These are phyloP conservation scores for Auriscalpium microsporum DNA, from an alignment of 768 basidiomycete genomes.

Conservation along the genomic window DNA sequence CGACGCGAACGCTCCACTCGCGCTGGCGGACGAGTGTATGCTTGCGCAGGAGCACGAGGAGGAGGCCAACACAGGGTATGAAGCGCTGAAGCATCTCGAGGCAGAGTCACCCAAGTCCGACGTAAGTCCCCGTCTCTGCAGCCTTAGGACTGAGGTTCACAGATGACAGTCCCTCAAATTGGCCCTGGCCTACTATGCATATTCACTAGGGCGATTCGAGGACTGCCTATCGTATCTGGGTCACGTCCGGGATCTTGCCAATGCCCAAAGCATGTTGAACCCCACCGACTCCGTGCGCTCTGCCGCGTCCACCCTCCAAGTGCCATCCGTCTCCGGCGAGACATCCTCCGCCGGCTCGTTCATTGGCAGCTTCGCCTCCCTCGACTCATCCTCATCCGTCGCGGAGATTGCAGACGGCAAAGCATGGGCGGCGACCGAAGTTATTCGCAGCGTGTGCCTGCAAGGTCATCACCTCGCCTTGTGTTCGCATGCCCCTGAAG, in stretches of 20 bases:
- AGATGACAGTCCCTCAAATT: constrained; percentile 51
- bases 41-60: constrained; percentile 4
- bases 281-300: constrained; percentile 34
- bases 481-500: neutral
- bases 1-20: constrained; percentile 23
- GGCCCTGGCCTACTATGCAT: constrained; percentile 71
- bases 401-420: constrained; percentile 60
- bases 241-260: constrained; percentile 45
- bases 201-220: constrained; percentile 58
- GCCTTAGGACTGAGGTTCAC: constrained; percentile 7
- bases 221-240: constrained; percentile 55
- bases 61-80: constrained; percentile 6
- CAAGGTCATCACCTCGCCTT: constrained; percentile 44
- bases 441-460: constrained; percentile 67
- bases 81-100: constrained; percentile 10
- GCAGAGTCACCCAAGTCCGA: constrained; percentile 23
- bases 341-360: constrained; percentile 33
- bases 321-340: constrained; percentile 26
- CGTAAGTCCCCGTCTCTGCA: constrained; percentile 31
- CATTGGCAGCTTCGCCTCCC: constrained; percentile 41
- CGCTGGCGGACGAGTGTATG: constrained; percentile 3
- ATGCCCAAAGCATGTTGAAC: constrained; percentile 48
- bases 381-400: constrained; percentile 30
- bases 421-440: constrained; percentile 66
- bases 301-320: constrained; percentile 29